Evolutionary conservation across 345 rosid genomes (phyloP).

Genomic region (Citrus glauca): DNA sequence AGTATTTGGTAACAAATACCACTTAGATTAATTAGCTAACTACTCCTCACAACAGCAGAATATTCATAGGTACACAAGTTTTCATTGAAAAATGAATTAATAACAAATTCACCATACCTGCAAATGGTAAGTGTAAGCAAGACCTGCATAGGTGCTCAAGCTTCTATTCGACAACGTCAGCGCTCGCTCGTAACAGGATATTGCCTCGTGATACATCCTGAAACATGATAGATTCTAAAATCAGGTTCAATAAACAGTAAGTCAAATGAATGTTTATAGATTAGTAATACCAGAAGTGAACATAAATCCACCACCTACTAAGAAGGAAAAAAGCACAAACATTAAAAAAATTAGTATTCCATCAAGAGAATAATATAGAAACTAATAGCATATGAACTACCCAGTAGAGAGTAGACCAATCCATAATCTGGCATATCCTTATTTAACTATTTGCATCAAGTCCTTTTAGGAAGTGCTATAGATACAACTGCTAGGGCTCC

Average conservation of each 20-base stretch:
- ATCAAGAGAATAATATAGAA: background rate
- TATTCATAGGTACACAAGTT: background rate
- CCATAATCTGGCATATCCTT: background rate
- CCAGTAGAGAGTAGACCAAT: background rate
- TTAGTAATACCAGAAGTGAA: background rate
- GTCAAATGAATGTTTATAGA: background rate
- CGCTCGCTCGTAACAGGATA: constrained; percentile 77
- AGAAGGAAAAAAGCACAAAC: background rate
- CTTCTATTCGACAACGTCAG: constrained; percentile 77
- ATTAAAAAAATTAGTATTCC: background rate
- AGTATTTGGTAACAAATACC: too few relatives aligned
- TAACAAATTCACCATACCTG: constrained; percentile 16
- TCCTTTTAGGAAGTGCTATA: background rate
- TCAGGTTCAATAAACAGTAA: constrained; percentile 12
- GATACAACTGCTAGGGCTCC: background rate
- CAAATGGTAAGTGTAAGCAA: constrained; percentile 89
- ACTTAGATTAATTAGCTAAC: background rate
- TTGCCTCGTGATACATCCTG: constrained; percentile 77
- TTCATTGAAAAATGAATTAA: background rate
- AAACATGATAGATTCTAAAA: constrained; percentile 10
- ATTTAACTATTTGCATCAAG: background rate
- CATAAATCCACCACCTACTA: background rate
- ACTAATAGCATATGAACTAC: background rate
- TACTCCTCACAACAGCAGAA: background rate
- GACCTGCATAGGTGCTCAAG: constrained; percentile 91